These are phyloP conservation scores for Fragaria vesca DNA, from an alignment of 306 rosid genomes.

Conservation along the genomic window DNA sequence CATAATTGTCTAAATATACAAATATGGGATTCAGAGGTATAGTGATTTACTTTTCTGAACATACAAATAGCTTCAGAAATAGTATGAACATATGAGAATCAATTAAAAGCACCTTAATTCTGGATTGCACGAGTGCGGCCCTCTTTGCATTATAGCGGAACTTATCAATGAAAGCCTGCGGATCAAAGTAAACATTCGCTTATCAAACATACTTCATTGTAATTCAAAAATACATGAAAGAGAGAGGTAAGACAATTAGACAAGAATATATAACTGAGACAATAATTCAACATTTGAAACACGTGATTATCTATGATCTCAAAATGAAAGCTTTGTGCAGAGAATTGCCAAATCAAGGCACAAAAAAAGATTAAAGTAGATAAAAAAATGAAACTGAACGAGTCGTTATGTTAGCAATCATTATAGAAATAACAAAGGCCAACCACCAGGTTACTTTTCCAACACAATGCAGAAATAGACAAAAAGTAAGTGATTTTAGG, in stretches of 20 bases:
- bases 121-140: conserved; percentile 98
- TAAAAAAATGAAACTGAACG: background rate
- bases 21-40: background rate
- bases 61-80: background rate
- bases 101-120: conserved; percentile 79
- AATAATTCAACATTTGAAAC: background rate
- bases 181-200: conserved; percentile 28
- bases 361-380: background rate
- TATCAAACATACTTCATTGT: conserved; percentile 29
- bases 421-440: background rate
- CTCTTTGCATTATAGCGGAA: conserved; percentile 98
- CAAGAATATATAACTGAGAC: background rate
- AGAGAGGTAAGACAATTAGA: background rate
- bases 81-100: background rate
- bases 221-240: background rate
- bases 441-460: background rate
- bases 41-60: background rate
- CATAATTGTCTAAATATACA: background rate
- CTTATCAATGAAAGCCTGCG: conserved; percentile 94
- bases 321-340: background rate
- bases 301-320: background rate
- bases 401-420: background rate
- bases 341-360: background rate
- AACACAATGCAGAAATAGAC: background rate
- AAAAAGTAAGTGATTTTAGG: background rate